phyloP scores from a whole-genome alignment of 2,329 filamentous ascomycete genomes.

The Cladophialophora immunda region DNA sequence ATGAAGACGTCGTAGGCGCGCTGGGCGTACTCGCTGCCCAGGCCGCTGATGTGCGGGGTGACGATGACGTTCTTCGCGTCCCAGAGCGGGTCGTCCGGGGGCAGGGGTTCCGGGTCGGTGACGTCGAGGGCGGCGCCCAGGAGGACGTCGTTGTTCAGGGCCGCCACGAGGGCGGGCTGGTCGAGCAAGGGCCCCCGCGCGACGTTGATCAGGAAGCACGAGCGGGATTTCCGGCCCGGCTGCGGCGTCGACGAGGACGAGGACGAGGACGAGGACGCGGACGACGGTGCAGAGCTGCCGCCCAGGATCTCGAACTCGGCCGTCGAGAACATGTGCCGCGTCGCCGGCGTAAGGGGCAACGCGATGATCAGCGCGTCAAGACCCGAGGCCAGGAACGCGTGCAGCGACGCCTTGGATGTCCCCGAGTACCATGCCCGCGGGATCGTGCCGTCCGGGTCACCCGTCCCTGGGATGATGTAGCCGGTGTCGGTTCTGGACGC shows the following conservation, averaged over 20 bases:
- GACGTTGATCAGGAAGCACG: slow-evolving; percentile 73
- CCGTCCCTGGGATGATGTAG: slow-evolving; percentile 74
- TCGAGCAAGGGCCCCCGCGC: slow-evolving; percentile 71
- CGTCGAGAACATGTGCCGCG: slow-evolving; percentile 62
- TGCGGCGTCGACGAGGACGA: background rate
- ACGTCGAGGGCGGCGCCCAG: slow-evolving; percentile 79
- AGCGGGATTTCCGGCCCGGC: slow-evolving; percentile 8
- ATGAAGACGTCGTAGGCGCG: slow-evolving; percentile 67
- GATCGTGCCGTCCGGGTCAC: slow-evolving; percentile 64
- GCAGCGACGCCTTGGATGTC: slow-evolving; percentile 59
- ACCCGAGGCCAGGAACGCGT: slow-evolving; percentile 63
- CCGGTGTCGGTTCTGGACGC: slow-evolving; percentile 70
- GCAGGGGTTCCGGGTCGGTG: slow-evolving; percentile 80
- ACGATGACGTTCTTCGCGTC: slow-evolving; percentile 73
- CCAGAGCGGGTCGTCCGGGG: slow-evolving; percentile 74
- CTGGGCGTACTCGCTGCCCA: slow-evolving; percentile 63
- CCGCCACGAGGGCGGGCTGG: slow-evolving; percentile 68
- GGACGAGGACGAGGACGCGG: too few species aligned
- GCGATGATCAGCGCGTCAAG: slow-evolving; percentile 66
- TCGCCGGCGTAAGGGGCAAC: slow-evolving; percentile 65
- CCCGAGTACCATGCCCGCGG: slow-evolving; percentile 67
- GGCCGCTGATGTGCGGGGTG: slow-evolving; percentile 70
- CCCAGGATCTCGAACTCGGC: slow-evolving; percentile 63
- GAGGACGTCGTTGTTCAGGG: slow-evolving; percentile 64
- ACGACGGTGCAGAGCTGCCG: background rate